A percentile compares a stretch with the other conserved stretches of the same genome.
These are phyloP conservation scores for Ganoderma multipileum DNA, from an alignment of 1,284 basidiomycete species.

Conservation along the genomic window DNA sequence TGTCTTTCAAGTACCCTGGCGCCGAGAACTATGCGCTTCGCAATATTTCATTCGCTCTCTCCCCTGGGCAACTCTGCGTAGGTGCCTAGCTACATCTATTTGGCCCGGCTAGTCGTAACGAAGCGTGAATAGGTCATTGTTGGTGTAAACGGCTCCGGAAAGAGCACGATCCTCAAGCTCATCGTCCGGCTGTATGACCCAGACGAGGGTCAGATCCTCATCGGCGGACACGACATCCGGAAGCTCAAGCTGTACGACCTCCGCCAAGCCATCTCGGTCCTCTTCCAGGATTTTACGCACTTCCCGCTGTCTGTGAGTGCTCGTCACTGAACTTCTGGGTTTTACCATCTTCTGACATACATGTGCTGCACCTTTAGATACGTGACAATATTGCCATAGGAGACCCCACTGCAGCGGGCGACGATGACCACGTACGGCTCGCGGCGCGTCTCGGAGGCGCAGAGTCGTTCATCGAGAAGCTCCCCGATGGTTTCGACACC, in stretches of 20 bases:
- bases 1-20: constrained; percentile 76
- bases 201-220: constrained; percentile 68
- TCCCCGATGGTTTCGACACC: constrained; percentile 72
- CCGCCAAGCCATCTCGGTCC: constrained; percentile 65
- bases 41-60: constrained; percentile 73
- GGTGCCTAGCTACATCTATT: constrained; percentile 32
- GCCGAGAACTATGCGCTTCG: constrained; percentile 61
- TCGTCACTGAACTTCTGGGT: constrained; percentile 21
- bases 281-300: constrained; percentile 81
- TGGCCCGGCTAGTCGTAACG: background rate
- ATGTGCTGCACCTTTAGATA: constrained; percentile 52
- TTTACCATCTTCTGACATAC: constrained; percentile 5
- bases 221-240: constrained; percentile 68
- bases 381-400: constrained; percentile 79
- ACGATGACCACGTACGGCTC: constrained; percentile 62
- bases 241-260: constrained; percentile 66
- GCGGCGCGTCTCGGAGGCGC: constrained; percentile 77
- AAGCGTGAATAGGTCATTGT: constrained; percentile 66
- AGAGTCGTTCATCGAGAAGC: constrained; percentile 61
- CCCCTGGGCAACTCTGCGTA: constrained; percentile 77
- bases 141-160: constrained; percentile 78
- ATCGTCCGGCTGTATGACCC: constrained; percentile 67
- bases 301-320: constrained; percentile 70
- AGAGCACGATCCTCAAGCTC: constrained; percentile 80
- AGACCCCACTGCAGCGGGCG: constrained; percentile 55